Evolutionary conservation across 2,329 filamentous ascomycete species (phyloP), one percentile per base, ranked within the genome.

Genomic region (Colletotrichum trifolii): DNA sequence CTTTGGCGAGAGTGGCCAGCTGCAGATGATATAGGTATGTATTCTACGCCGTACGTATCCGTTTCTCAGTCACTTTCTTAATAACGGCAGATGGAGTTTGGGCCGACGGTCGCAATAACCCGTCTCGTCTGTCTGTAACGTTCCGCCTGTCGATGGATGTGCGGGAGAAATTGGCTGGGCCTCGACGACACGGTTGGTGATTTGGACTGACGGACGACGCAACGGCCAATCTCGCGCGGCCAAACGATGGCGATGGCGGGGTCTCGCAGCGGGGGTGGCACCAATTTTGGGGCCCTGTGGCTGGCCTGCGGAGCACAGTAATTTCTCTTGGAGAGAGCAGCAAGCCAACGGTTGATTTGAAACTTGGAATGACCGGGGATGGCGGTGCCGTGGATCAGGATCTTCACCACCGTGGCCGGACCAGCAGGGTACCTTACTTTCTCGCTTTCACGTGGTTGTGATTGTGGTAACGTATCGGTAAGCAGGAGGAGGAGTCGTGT

Each of bases 261-360:
- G 63, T 65, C 63, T 62, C 46, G 58, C 58, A 65, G 63, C 63
- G 63, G 63, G 63, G 63, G 63, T 65, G 63, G 63, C 63, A 65
- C 63, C 52, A 65, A 65, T 65, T 40, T 57, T 42, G 50, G 53
- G 52, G 17, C 58, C 40, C 39, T 62, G 58, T 62, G 62, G 58
- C 62, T 62, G 62, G 62, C 62, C 17, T 65, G 58, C 62, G 58
- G 62, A 65, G 62, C 58, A 38, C 40, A 65, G 52, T 62, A 65
- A 65, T 65, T 65, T 64, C 60, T 59, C 54, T 48, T 62, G 17
- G 17, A 17, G 17, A 17, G 17, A 17, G 17, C 17, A 17, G 17
- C 46, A 47, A 53, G 46, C 46, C 42, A 62, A 48, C 58, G 62
- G 62, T 42, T 46, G 46, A 49, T 42, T 61, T 62, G 62, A 65